These are phyloP conservation scores for Colletotrichum camelliae DNA, from an alignment of 2,329 filamentous ascomycete genomes.

Conservation along the genomic window DNA sequence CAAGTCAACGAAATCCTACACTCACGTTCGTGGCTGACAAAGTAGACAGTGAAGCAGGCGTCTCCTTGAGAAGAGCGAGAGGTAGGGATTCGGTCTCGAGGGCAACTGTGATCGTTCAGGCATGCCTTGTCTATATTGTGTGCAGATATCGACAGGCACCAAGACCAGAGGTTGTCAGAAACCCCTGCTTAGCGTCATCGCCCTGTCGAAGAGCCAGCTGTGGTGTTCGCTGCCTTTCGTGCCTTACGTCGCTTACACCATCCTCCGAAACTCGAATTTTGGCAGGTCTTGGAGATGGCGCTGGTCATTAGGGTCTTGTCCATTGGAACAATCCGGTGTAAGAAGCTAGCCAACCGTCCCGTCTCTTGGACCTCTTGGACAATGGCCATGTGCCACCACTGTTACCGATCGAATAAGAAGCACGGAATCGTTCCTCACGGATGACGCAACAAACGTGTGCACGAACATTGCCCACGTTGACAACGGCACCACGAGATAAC, in stretches of 20 bases:
- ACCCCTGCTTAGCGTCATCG: conserved; percentile 21
- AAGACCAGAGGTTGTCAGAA: conserved; percentile 9
- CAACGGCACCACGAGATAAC: neutral
- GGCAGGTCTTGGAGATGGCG: neutral
- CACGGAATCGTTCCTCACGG: neutral
- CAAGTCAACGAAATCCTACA: neutral
- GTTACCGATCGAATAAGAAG: neutral
- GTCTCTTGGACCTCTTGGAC: no score
- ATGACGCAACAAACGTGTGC: neutral
- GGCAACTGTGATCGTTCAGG: conserved; percentile 22
- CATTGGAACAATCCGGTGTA: neutral
- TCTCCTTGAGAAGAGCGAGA: neutral
- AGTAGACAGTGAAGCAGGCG: neutral
- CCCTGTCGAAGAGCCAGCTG: neutral
- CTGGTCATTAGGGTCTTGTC: neutral
- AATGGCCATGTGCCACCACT: neutral
- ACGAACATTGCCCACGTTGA: neutral
- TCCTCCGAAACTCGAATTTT: neutral
- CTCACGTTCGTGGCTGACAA: neutral
- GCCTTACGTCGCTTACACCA: conserved; percentile 1
- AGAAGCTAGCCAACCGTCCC: neutral
- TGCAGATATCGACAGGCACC: conserved; percentile 24
- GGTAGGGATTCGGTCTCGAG: conserved; percentile 1
- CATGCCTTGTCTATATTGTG: conserved; percentile 25
- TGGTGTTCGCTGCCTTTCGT: neutral